These are phyloP conservation scores for Euphorbia celastroides DNA, from an alignment of 441 rosid species.

Conservation along the genomic window DNA sequence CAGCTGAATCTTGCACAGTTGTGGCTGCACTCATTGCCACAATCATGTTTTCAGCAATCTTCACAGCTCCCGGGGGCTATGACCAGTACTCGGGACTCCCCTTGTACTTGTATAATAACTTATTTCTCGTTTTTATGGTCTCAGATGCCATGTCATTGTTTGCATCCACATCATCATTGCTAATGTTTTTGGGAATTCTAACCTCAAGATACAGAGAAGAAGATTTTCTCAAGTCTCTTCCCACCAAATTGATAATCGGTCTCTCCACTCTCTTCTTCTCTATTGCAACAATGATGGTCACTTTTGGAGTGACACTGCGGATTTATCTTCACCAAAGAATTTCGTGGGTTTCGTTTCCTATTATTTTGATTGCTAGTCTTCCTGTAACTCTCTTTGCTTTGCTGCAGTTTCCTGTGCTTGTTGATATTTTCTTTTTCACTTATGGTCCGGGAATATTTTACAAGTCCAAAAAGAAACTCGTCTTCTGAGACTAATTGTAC, in stretches of 20 bases:
- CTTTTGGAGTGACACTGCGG: slow-evolving; percentile 38
- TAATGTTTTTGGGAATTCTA: slow-evolving; percentile 67
- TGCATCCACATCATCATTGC: slow-evolving; percentile 52
- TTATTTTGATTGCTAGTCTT: slow-evolving; percentile 46
- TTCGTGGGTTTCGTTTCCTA: slow-evolving; percentile 39
- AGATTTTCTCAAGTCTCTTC: slow-evolving; percentile 58
- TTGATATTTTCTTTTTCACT: slow-evolving; percentile 53
- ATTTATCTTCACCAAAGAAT: slow-evolving; percentile 27
- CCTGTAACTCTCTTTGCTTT: slow-evolving; percentile 59
- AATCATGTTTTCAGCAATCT: slow-evolving; percentile 62
- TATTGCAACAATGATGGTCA: slow-evolving; percentile 62
- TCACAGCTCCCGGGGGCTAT: slow-evolving; percentile 54
- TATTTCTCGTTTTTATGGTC: slow-evolving; percentile 43
- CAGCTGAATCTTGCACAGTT: slow-evolving; percentile 60
- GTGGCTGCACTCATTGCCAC: slow-evolving; percentile 73
- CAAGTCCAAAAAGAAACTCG: slow-evolving; percentile 36
- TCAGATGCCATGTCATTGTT: slow-evolving; percentile 60
- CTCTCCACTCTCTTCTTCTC: slow-evolving; percentile 64
- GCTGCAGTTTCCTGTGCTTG: slow-evolving; percentile 65
- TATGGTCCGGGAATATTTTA: slow-evolving; percentile 67
- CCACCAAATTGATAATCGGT: slow-evolving; percentile 57
- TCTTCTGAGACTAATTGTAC: neutral
- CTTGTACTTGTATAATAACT: slow-evolving; percentile 14
- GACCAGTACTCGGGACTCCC: slow-evolving; percentile 32
- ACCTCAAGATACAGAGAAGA: slow-evolving; percentile 66